These are phyloP conservation scores for Sporisorium scitamineum DNA, from an alignment of 1,284 basidiomycete species.

Conservation along the genomic window DNA sequence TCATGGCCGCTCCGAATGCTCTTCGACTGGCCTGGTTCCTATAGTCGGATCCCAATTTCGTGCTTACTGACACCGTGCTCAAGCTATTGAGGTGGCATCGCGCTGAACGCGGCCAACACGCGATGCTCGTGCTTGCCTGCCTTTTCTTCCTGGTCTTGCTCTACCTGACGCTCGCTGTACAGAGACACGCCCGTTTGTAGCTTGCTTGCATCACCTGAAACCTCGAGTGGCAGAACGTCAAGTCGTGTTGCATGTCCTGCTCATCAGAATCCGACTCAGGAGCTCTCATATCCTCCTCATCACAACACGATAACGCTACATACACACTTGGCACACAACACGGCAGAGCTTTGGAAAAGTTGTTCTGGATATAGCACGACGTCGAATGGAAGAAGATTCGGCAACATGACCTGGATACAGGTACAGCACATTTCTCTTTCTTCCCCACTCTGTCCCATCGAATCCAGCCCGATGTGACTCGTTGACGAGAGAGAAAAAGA, in stretches of 20 bases:
- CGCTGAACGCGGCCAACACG: no score
- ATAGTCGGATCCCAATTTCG: no score
- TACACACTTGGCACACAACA: neutral
- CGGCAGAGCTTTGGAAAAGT: constrained; percentile 24
- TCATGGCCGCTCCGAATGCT: no score
- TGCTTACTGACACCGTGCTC: no score
- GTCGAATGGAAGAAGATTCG: constrained; percentile 41
- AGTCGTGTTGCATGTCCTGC: no score
- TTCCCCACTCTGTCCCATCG: constrained; percentile 23
- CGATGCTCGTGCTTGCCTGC: neutral
- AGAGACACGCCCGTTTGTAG: neutral
- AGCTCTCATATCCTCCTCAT: neutral
- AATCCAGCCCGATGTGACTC: constrained; percentile 24
- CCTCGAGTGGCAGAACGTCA: neutral
- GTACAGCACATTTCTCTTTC: constrained; percentile 39
- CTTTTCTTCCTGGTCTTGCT: neutral
- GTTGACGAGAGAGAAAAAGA: constrained; percentile 1
- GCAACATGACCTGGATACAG: constrained; percentile 44
- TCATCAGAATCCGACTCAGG: neutral
- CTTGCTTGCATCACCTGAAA: neutral
- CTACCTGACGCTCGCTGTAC: neutral
- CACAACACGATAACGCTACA: neutral
- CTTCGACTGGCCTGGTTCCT: no score
- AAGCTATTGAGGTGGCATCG: no score
- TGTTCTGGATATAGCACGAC: constrained; percentile 56